Evolutionary conservation across 2,329 filamentous ascomycete species (phyloP), one percentile per base, ranked within the genome.

Genomic region (Pyrenophora graminea): DNA sequence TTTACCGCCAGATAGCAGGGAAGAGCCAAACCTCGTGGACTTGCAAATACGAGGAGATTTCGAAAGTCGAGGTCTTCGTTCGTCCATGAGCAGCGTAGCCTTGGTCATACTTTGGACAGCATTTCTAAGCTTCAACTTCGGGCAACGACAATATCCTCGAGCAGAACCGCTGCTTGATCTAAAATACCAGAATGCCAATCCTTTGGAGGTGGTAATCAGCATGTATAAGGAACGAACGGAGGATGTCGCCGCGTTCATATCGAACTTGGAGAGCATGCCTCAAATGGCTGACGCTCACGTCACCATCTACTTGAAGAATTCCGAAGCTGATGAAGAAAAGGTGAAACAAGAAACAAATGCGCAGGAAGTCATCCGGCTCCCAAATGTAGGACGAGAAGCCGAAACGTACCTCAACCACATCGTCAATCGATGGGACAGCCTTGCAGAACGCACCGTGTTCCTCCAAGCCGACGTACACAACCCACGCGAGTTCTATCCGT

Each of bases 351-450:
- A 43, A 19, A 67, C 69, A 9, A 53, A 55, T 6, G 68, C 69
- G n/a, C 49, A 58, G 30, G 45, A 62, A 5, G 63, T 73, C 9
- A 60, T 58, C 10, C 46, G 54, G 8, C 50, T 69, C 2, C 63
- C 62, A 4, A 80, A 80, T 45, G 53, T 72, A 27, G 79, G 79
- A 18, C 71, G 78, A 31, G 74, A 79, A 58, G 71, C 74, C 15
- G 76, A 76, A 7, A 77, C 77, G 3, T 80, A 77, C 61, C 71
- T 81, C 3, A 63, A 74, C 51, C 79, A 81, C 55, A 79, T 80
- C 30, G 49, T 77, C 3, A 62, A 56, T 12, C 51, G 66, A 36
- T 81, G 75, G 74, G 73, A 79, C 32, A 59, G 58, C 18, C 70
- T 81, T 3, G 74, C 78, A 9, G 66, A 49, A 10, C 77, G 80